A percentile compares a stretch with the other conserved stretches of the same genome.
Evolutionary conservation across 23 red algal species (phyloP).

Genomic region (Gracilaria gracilis): DNA sequence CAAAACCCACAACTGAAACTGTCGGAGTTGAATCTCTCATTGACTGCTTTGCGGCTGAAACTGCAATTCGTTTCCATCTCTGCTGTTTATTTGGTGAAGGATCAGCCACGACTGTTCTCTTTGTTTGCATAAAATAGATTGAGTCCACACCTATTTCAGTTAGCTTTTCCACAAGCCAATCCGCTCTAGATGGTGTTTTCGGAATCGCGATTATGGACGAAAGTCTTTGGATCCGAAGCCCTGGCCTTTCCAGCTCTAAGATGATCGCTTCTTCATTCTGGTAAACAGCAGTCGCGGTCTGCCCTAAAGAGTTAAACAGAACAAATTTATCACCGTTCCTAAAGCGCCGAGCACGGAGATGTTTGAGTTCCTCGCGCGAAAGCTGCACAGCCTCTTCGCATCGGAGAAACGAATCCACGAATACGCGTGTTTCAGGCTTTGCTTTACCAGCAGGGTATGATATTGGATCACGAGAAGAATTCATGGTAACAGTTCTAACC

Average conservation of each 20-base stretch:
- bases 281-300: constrained; percentile 35
- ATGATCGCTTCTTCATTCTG: constrained; percentile 3
- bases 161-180: constrained; percentile 93
- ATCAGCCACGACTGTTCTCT: constrained; percentile 6
- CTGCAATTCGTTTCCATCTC: constrained; percentile 72
- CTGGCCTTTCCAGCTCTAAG: not conserved
- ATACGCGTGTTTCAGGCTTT: constrained; percentile 34
- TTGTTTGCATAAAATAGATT: constrained; percentile 41
- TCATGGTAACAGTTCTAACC: not conserved
- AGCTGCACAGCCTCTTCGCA: not conserved
- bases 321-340: constrained; percentile 34
- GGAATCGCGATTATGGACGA: constrained; percentile 38
- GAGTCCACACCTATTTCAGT: constrained; percentile 80
- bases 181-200: constrained; percentile 54
- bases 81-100: not conserved
- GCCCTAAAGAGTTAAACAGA: constrained; percentile 58
- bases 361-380: constrained; percentile 40
- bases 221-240: not conserved
- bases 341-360: constrained; percentile 75
- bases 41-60: constrained; percentile 92
- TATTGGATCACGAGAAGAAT: not conserved
- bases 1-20: constrained; percentile 3
- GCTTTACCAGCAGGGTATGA: constrained; percentile 34
- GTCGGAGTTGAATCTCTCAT: constrained; percentile 45
- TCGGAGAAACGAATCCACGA: constrained; percentile 22